These are phyloP conservation scores for Podaxis sp. DNA, from an alignment of 768 basidiomycete species.

Conservation along the genomic window DNA sequence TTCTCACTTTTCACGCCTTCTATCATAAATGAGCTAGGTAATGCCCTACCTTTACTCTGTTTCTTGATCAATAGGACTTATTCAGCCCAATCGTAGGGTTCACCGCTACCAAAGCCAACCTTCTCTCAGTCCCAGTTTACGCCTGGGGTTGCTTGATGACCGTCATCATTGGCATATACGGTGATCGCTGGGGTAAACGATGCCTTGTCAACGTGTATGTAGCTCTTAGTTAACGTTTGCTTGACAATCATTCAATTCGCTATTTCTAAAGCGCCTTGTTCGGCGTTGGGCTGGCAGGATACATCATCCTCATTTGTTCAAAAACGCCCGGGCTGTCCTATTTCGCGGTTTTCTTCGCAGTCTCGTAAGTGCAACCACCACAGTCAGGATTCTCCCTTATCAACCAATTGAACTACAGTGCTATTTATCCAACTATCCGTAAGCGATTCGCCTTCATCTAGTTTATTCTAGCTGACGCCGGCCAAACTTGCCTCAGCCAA, in stretches of 20 bases:
- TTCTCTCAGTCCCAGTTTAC: conserved; percentile 77
- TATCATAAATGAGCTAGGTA: conserved; percentile 47
- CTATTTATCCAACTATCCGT: conserved; percentile 51
- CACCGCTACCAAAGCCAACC: conserved; percentile 60
- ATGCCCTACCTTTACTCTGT: neutral
- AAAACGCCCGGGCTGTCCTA: conserved; percentile 61
- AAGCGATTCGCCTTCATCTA: conserved; percentile 16
- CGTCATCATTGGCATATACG: conserved; percentile 52
- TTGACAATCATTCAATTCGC: neutral
- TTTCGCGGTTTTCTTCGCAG: conserved; percentile 67
- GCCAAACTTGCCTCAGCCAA: conserved; percentile 11
- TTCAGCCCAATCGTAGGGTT: conserved; percentile 34
- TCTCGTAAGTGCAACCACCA: conserved; percentile 44
- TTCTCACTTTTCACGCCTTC: conserved; percentile 52
- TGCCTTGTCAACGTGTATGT: conserved; percentile 59
- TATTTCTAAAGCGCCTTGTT: conserved; percentile 19
- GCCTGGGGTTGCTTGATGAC: conserved; percentile 70
- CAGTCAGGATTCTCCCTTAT: neutral
- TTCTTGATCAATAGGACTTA: neutral
- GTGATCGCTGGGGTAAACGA: conserved; percentile 55
- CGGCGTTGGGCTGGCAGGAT: conserved; percentile 44
- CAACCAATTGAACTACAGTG: conserved; percentile 23
- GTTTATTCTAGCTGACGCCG: neutral
- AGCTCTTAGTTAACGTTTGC: neutral
- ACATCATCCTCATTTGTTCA: conserved; percentile 63